These are phyloP conservation scores for Chytriomyces hyalinus DNA, from an alignment of 192 early-diverging fungal species.

Conservation along the genomic window DNA sequence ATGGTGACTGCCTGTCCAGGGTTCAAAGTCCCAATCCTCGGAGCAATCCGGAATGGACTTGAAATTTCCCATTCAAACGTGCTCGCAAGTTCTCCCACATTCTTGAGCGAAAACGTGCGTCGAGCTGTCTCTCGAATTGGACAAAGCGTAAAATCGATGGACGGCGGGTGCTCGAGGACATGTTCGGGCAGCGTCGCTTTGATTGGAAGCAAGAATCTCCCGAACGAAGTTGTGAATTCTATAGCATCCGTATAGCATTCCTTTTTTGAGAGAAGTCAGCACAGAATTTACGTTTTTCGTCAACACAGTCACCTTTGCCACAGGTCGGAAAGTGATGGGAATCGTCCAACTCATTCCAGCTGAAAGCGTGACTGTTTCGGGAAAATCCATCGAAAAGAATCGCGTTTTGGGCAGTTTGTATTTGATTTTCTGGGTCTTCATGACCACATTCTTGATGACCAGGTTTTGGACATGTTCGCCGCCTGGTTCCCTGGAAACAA, in stretches of 20 bases:
- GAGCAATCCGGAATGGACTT: constrained; percentile 52
- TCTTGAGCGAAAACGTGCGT: constrained; percentile 50
- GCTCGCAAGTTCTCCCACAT: constrained; percentile 55
- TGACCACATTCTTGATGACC: constrained; percentile 61
- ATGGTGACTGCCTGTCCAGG: constrained; percentile 42
- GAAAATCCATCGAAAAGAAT: constrained; percentile 67
- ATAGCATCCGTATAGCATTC: constrained; percentile 62
- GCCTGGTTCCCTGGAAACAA: constrained; percentile 58
- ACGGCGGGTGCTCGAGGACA: constrained; percentile 52
- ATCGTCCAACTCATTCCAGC: constrained; percentile 67
- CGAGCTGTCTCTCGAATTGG: constrained; percentile 55
- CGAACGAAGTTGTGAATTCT: constrained; percentile 61
- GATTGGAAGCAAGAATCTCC: constrained; percentile 57
- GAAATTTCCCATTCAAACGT: constrained; percentile 57
- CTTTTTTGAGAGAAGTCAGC: constrained; percentile 35
- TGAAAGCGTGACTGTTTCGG: constrained; percentile 60
- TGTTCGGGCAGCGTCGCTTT: constrained; percentile 64
- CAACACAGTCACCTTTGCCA: constrained; percentile 53
- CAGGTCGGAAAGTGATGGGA: constrained; percentile 62
- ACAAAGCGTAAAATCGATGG: constrained; percentile 57
- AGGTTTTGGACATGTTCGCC: constrained; percentile 60
- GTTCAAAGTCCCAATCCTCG: constrained; percentile 40
- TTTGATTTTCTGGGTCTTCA: constrained; percentile 68
- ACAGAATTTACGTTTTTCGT: neutral
- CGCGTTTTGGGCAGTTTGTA: constrained; percentile 63